Evolutionary conservation across 2,329 filamentous ascomycete species (phyloP).

Genomic region (Kalaharituber pfeilii): DNA sequence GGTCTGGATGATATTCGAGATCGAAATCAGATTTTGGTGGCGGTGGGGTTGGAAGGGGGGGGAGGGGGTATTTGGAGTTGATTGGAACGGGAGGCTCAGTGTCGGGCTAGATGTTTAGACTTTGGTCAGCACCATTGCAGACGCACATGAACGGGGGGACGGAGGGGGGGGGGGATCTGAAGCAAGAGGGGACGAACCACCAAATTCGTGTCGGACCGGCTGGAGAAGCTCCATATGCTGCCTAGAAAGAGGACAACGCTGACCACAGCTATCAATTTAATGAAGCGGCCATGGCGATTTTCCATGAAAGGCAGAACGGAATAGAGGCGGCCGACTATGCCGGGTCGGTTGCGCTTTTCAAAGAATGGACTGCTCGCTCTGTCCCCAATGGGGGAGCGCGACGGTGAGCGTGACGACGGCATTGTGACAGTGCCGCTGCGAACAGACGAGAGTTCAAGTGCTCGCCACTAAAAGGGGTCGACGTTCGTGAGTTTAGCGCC

Average conservation of each 20-base stretch:
- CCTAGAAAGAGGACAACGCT: neutral
- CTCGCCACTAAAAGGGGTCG: too few species aligned
- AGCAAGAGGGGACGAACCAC: neutral
- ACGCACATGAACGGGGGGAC: neutral
- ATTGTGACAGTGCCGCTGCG: too few species aligned
- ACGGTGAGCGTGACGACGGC: neutral
- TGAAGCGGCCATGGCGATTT: neutral
- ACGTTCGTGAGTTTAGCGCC: too few species aligned
- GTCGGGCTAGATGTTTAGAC: too few species aligned
- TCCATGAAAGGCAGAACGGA: neutral
- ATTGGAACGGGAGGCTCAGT: neutral
- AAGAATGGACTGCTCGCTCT: neutral
- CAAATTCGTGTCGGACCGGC: neutral
- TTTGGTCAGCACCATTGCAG: neutral
- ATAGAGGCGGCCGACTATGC: neutral
- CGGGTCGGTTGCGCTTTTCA: neutral
- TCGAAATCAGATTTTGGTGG: neutral
- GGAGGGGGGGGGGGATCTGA: neutral
- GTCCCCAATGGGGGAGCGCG: neutral
- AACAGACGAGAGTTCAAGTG: too few species aligned
- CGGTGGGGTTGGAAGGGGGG: neutral
- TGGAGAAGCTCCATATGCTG: neutral
- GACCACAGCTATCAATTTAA: neutral
- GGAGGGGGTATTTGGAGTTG: neutral
- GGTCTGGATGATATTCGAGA: neutral